Base-by-base conservation (phyloP, 2,329 filamentous ascomycete genomes). In the Pyrenochaeta sp. region DNA sequence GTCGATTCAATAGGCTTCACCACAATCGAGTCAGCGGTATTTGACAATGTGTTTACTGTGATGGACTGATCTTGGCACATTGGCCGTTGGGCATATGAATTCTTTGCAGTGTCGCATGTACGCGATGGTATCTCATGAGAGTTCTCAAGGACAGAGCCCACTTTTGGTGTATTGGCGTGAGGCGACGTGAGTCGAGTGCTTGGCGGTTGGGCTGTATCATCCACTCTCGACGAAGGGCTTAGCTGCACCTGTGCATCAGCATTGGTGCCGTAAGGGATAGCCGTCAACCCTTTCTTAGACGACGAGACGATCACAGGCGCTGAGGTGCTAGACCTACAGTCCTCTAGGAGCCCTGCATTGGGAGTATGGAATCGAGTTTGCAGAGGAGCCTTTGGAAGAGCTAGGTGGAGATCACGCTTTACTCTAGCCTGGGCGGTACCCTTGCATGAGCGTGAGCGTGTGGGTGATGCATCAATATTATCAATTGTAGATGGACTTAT, bases 281-380 rank as follows among this genome's bases (percentile, higher is more conserved):
- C 14, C 18, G 45, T 18, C 9, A 27, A 39, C 29, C 41, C 45
- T 2, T 44, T 50, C 3, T 12, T 35, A 15, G 56, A 47, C 4
- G 64, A 68, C 4, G 66, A 65, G 10, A 69, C 61, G 15, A 56
- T 39, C 66, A 68, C 69, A 1, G 68, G 56, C 7, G 61, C 65
- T 5, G 68, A 68, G 3, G 59, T 65, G 18, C 63, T 68, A 2
- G 67, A 69, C 17, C 37, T 51, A 44, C 54, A 58, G 17, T 49
- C 36, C 7, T 61, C 58, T 29, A 44, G 51, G 10, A 43, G 42
- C 3, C 17, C 27, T 29, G 31, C 43, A 23, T 29, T 50, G n/a
- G 45, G 45, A 10, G 50, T 37, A 4, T 53, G 29, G 2, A 12
- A 51, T 18, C 23, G 48, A 43, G 42, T 29, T 12, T 21, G 46